phyloP scores from a whole-genome alignment of 176 grass and related monocot species.

The Neostapfia colusana region DNA sequence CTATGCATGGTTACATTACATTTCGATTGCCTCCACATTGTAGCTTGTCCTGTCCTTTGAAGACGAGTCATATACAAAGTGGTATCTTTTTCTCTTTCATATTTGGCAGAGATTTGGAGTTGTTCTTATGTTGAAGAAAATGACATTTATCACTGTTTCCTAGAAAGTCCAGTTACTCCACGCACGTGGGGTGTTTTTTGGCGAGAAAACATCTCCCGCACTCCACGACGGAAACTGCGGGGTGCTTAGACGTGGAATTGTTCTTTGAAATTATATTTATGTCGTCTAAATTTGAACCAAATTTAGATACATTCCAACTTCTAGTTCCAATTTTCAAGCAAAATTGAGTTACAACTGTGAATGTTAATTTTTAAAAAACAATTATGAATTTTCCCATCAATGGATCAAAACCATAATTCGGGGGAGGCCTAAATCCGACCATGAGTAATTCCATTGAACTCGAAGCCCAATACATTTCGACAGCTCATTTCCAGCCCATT shows the following conservation, averaged over 20 bases:
- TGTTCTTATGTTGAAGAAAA: constrained; percentile 14
- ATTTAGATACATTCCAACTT: too few relatives aligned
- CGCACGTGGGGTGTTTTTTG: too few relatives aligned
- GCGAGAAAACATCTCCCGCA: too few relatives aligned
- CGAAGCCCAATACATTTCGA: background rate
- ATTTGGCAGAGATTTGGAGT: background rate
- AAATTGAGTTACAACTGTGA: too few relatives aligned
- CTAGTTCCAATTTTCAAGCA: too few relatives aligned
- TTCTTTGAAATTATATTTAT: background rate
- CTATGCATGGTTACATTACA: constrained; percentile 5
- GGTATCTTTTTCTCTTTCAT: constrained; percentile 12
- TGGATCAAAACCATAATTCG: background rate
- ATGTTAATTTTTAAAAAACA: too few relatives aligned
- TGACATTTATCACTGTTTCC: background rate
- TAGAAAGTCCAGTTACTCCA: background rate
- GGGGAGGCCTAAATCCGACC: background rate
- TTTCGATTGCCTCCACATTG: background rate
- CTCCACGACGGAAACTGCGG: too few relatives aligned
- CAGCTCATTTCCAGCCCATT: background rate
- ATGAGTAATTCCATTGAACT: background rate
- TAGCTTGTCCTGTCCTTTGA: constrained; percentile 1
- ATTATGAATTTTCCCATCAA: too few relatives aligned
- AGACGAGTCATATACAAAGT: constrained; percentile 21
- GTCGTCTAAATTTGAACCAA: too few relatives aligned
- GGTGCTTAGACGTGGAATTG: background rate